Base-by-base conservation (phyloP, 2,329 filamentous ascomycete species). In the Paradendryphiella salina region DNA sequence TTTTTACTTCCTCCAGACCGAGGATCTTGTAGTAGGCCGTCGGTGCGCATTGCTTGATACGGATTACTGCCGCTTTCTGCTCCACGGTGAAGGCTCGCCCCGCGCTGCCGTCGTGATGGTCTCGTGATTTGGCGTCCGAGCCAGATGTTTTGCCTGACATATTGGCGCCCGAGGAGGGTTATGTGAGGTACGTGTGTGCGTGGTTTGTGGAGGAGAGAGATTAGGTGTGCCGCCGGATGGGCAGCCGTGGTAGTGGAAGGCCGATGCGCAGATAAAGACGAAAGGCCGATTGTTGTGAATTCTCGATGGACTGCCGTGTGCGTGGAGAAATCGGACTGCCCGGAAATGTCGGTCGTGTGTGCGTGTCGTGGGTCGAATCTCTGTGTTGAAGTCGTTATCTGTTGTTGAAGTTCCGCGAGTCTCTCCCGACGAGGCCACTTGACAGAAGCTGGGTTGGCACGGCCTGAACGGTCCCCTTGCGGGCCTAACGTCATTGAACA, bases 11-110 rank as follows among this genome's bases (percentile, higher is more conserved):
- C 63, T 87, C 82, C 40, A 96, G 76, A 17, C 85, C 86, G 26
- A 99, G 78, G 63, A 99, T 97, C 72, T 97, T 94, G 78, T 99
- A 99, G 75, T 95, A 99, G 14, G 90, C 90, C 3, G 91, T 96
- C 17, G 88, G 78, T 32, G 82, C 80, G 77, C 94, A 99, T 77
- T 82, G 84, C 60, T 89, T 86, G 71, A 99, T 94, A 60, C 94
- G 85, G 65, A 96, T 78, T 26, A 99, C 94, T 20, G 93, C 93
- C 1, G 89, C 86, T 73, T 95, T 94, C 71, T 99, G 94, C 64
- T 96, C 92, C 23, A 84, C 79, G 1, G 94, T 99, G 76, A 85
- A 96, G 70, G 88, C 82, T 63, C 89, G 85, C 52, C 84, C 84
- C 61, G 87, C 83, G 73, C 87, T 88, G 60, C 88, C 88, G 71